These are phyloP conservation scores for Chlorella ohadii DNA, from an alignment of 139 green algal genomes.

Conservation along the genomic window DNA sequence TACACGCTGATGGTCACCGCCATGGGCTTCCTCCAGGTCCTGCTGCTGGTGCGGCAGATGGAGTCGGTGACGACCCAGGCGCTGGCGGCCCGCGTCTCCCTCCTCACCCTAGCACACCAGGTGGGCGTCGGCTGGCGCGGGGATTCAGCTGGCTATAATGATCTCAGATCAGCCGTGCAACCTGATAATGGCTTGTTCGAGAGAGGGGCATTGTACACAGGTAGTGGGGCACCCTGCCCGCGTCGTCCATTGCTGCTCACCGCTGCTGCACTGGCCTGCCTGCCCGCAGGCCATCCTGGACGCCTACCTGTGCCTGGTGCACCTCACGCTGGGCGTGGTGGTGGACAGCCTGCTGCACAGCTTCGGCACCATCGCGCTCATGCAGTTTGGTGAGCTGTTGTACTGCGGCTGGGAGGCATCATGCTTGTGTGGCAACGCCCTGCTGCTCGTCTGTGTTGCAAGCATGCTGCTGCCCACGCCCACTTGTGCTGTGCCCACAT, in stretches of 20 bases:
- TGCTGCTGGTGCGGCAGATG: slow-evolving; percentile 83
- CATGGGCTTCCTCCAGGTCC: slow-evolving; percentile 58
- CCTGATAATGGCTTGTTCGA: too few relatives aligned
- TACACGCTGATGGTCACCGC: slow-evolving; percentile 80
- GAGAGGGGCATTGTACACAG: too few relatives aligned
- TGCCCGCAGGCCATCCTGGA: slow-evolving; percentile 84
- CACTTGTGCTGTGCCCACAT: too few relatives aligned
- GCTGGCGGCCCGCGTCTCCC: slow-evolving; percentile 66
- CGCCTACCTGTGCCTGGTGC: slow-evolving; percentile 87
- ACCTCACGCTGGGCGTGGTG: slow-evolving; percentile 90
- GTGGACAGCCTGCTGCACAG: slow-evolving; percentile 84
- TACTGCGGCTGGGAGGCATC: too few relatives aligned
- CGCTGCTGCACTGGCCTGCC: neutral
- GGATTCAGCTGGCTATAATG: too few relatives aligned
- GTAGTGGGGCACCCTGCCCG: too few relatives aligned
- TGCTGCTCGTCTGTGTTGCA: too few relatives aligned
- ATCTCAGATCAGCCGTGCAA: too few relatives aligned
- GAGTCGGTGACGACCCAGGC: slow-evolving; percentile 62
- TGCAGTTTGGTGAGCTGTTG: slow-evolving; percentile 20
- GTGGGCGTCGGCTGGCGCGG: too few relatives aligned
- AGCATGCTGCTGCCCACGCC: too few relatives aligned
- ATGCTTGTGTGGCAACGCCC: neutral
- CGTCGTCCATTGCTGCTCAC: neutral
- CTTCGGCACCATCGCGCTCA: slow-evolving; percentile 63
- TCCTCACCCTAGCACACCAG: slow-evolving; percentile 72